Percentiles rank a stretch among this genome's conserved stretches.
Conservation (phyloP, 495 filamentous ascomycete genomes). For the Pyrenula aspistea region DNA sequence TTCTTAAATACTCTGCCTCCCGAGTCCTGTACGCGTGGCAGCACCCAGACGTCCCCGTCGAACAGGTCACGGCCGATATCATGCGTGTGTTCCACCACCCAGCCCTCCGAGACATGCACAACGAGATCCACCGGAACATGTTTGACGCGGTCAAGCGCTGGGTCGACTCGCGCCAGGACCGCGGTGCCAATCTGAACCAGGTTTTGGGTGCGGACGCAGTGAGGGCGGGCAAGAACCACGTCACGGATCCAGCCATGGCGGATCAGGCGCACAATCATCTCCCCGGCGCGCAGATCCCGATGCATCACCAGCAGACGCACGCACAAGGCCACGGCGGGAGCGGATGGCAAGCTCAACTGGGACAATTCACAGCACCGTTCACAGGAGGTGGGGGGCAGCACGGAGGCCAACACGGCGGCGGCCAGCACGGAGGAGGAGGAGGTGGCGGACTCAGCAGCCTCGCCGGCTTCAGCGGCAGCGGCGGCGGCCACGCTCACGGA, state of each 20-base stretch:
- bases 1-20: slow-evolving; percentile 76
- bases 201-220: slow-evolving; percentile 74
- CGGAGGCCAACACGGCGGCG: slow-evolving; percentile 6
- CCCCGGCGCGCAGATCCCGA: too few species aligned
- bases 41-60: slow-evolving; percentile 61
- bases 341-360: background rate
- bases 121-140: slow-evolving; percentile 78
- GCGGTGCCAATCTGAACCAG: slow-evolving; percentile 50
- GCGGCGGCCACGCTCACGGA: slow-evolving; percentile 5
- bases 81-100: slow-evolving; percentile 81
- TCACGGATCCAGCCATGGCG: slow-evolving; percentile 4
- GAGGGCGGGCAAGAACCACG: slow-evolving; percentile 63
- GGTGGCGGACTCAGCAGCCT: slow-evolving; percentile 17
- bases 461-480: too few species aligned
- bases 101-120: slow-evolving; percentile 52
- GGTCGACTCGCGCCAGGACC: slow-evolving; percentile 52
- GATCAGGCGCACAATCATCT: background rate
- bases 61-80: slow-evolving; percentile 70
- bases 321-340: background rate
- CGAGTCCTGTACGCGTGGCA: slow-evolving; percentile 87
- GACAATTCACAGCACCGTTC: background rate
- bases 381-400: background rate
- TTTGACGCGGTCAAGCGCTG: slow-evolving; percentile 69
- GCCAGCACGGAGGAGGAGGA: slow-evolving; percentile 10
- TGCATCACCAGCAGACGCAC: background rate